Evolutionary conservation across 208 protist genomes (phyloP).

Genomic region (Trypanosoma scelopori): DNA sequence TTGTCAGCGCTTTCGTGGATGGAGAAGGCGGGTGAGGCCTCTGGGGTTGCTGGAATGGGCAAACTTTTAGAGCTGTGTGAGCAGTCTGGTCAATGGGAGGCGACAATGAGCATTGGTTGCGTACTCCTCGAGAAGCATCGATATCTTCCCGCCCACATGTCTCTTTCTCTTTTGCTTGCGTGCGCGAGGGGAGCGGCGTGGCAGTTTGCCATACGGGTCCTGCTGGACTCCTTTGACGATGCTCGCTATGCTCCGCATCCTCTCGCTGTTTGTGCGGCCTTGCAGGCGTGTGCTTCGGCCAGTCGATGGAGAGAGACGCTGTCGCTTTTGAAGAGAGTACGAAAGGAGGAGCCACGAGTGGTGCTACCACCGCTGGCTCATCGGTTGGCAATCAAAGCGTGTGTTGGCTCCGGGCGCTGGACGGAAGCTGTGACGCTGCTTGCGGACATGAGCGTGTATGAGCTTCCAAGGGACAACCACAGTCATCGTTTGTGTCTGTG

Average conservation of each 20-base stretch:
- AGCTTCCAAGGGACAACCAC: slow-evolving; percentile 74
- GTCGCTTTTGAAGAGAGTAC: slow-evolving; percentile 33
- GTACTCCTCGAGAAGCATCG: slow-evolving; percentile 44
- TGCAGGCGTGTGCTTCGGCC: slow-evolving; percentile 66
- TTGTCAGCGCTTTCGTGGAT: slow-evolving; percentile 86
- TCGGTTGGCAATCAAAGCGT: slow-evolving; percentile 67
- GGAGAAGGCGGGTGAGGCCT: slow-evolving; percentile 73
- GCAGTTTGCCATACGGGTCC: slow-evolving; percentile 45
- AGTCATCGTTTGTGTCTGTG: slow-evolving; percentile 68
- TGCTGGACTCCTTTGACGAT: slow-evolving; percentile 52
- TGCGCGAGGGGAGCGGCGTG: slow-evolving; percentile 67
- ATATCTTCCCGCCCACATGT: slow-evolving; percentile 48
- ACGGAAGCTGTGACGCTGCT: slow-evolving; percentile 44
- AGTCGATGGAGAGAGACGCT: slow-evolving; percentile 55
- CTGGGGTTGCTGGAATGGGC: slow-evolving; percentile 57
- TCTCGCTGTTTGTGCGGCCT: slow-evolving; percentile 61
- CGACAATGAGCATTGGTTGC: slow-evolving; percentile 52
- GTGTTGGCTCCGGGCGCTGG: slow-evolving; percentile 54
- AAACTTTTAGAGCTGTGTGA: slow-evolving; percentile 80
- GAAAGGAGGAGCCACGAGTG: slow-evolving; percentile 56
- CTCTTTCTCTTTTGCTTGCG: slow-evolving; percentile 65
- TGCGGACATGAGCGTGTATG: slow-evolving; percentile 55
- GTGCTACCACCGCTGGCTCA: slow-evolving; percentile 77
- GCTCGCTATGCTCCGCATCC: slow-evolving; percentile 58
- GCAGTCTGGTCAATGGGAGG: slow-evolving; percentile 82